phyloP scores from a whole-genome alignment of 768 basidiomycete species.

The Lactifluus rugatus region DNA sequence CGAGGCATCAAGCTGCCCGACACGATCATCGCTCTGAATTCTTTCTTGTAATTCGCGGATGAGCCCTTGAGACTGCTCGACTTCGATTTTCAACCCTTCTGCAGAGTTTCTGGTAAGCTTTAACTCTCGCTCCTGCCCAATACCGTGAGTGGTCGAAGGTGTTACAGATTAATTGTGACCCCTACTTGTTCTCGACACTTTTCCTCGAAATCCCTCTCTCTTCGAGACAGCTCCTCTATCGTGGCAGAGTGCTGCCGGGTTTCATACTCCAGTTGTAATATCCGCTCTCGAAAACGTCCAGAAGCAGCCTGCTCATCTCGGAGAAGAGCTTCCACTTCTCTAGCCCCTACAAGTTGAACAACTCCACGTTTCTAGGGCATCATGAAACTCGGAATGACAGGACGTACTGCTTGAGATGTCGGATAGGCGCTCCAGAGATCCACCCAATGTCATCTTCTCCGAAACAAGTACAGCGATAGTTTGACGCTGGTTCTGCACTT shows the following conservation, averaged over 20 bases:
- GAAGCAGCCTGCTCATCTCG: conserved; percentile 20
- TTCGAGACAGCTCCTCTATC: conserved; percentile 35
- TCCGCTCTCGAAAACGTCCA: conserved; percentile 23
- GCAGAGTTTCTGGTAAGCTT: conserved; percentile 49
- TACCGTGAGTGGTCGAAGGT: not conserved
- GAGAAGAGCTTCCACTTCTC: conserved; percentile 22
- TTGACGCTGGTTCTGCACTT: conserved; percentile 51
- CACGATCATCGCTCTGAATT: conserved; percentile 74
- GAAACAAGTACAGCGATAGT: conserved; percentile 66
- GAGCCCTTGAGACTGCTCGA: conserved; percentile 44
- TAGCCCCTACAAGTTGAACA: conserved; percentile 18
- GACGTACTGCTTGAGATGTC: conserved; percentile 51
- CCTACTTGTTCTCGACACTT: conserved; percentile 42
- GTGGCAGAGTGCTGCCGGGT: conserved; percentile 29
- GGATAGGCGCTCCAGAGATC: conserved; percentile 46
- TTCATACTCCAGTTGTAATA: conserved; percentile 36
- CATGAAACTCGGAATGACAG: not conserved
- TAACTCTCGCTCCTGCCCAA: conserved; percentile 59
- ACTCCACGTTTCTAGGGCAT: not conserved
- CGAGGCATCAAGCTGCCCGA: conserved; percentile 60
- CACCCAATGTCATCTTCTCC: conserved; percentile 31
- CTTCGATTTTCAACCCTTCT: conserved; percentile 43
- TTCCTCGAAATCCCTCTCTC: conserved; percentile 47
- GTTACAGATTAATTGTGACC: not conserved
- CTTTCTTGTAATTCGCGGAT: conserved; percentile 72